These are phyloP conservation scores for Rhodotorula diobovata DNA, from an alignment of 768 basidiomycete genomes.

Conservation along the genomic window DNA sequence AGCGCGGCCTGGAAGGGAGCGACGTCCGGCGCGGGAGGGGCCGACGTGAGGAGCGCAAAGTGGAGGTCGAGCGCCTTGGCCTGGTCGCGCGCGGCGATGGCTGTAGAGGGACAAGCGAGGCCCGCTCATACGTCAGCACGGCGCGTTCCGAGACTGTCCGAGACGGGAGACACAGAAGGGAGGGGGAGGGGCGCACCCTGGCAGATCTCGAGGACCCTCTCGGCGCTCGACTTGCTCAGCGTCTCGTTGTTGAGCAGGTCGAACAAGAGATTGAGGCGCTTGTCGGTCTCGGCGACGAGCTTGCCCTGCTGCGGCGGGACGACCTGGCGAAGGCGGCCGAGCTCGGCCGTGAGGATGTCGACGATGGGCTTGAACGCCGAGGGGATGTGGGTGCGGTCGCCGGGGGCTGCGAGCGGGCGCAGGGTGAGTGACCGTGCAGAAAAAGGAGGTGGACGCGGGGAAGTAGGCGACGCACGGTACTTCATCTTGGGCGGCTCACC, in stretches of 20 bases:
- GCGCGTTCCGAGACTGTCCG: too few species aligned
- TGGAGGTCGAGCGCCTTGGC: conserved; percentile 75
- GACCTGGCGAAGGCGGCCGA: conserved; percentile 63
- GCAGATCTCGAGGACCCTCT: conserved; percentile 62
- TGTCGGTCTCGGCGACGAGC: conserved; percentile 77
- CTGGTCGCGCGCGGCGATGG: conserved; percentile 74
- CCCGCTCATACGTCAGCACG: too few species aligned
- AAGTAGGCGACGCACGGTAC: conserved; percentile 56
- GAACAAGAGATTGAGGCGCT: conserved; percentile 76
- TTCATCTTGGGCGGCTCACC: conserved; percentile 47
- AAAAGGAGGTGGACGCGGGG: neutral
- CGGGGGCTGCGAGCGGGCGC: conserved; percentile 58
- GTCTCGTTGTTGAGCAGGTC: conserved; percentile 90
- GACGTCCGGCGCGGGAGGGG: conserved; percentile 80
- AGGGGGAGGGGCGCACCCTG: conserved; percentile 56
- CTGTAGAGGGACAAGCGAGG: conserved; percentile 51
- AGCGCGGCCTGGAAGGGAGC: conserved; percentile 81
- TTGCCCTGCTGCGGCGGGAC: conserved; percentile 65
- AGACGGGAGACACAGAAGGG: neutral
- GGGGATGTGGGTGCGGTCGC: conserved; percentile 89
- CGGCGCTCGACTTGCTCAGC: conserved; percentile 63
- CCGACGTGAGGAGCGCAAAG: conserved; percentile 73
- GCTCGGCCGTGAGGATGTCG: conserved; percentile 60
- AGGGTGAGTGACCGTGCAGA: conserved; percentile 6
- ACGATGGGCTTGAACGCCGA: conserved; percentile 63